Conservation (phyloP, 345 rosid species). For the Aquilaria malaccensis region DNA sequence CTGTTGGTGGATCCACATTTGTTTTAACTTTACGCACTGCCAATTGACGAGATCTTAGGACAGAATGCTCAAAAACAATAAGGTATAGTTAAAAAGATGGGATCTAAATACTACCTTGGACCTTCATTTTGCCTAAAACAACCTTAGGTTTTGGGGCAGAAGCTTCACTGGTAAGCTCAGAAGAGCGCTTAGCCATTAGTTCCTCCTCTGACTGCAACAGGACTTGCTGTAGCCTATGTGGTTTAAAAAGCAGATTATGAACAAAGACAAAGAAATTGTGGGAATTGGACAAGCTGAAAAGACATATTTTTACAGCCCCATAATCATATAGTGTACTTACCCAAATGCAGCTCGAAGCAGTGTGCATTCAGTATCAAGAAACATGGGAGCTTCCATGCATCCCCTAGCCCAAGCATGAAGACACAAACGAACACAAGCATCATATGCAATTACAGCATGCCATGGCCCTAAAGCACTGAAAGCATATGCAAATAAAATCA, state of each 20-base stretch:
- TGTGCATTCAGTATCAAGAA: constrained; percentile 89
- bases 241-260: constrained; percentile 12
- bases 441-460: constrained; percentile 95
- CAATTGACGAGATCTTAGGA: constrained; percentile 15
- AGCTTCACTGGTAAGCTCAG: constrained; percentile 53
- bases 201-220: constrained; percentile 97
- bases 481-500: constrained; percentile 9
- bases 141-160: constrained; percentile 73
- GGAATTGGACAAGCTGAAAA: neutral
- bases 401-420: constrained; percentile 99
- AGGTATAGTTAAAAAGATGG: constrained; percentile 5
- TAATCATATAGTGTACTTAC: constrained; percentile 30
- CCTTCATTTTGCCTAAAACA: constrained; percentile 85
- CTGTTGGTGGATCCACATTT: constrained; percentile 63
- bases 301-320: neutral
- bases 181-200: constrained; percentile 53
- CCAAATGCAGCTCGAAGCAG: constrained; percentile 80
- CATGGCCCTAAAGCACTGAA: constrained; percentile 90
- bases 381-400: constrained; percentile 96
- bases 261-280: neutral
- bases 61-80: constrained; percentile 8
- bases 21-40: constrained; percentile 92
- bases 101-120: constrained; percentile 59
- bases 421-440: constrained; percentile 94
- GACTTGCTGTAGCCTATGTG: constrained; percentile 56